Conservation (phyloP, 2,329 filamentous ascomycete genomes). For the Chaetomiaceae sp. region DNA sequence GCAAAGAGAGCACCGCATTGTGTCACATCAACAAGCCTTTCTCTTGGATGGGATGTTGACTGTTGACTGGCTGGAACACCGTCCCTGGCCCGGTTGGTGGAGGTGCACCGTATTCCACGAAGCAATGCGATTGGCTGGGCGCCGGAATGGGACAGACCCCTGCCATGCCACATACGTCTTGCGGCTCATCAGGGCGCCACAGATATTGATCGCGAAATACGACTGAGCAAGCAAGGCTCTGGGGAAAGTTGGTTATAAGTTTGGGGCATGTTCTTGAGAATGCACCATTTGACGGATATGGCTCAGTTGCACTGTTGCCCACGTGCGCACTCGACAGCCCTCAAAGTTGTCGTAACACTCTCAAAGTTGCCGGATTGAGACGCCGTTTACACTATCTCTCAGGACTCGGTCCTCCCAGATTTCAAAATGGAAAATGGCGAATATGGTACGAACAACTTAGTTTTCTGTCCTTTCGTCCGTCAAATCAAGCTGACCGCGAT, state of each 20-base stretch:
- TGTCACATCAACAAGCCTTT: not conserved
- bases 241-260: not conserved
- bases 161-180: no score
- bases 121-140: slow-evolving; percentile 15
- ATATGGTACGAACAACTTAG: slow-evolving; percentile 6
- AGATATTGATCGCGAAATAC: slow-evolving; percentile 16
- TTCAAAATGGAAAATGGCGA: slow-evolving; percentile 16
- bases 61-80: not conserved
- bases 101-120: slow-evolving; percentile 9
- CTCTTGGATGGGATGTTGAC: no score
- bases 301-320: not conserved
- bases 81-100: no score
- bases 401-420: slow-evolving; percentile 13
- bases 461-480: no score
- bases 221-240: not conserved
- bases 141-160: no score
- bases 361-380: not conserved
- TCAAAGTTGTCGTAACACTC: no score
- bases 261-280: not conserved
- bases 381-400: not conserved
- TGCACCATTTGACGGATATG: not conserved
- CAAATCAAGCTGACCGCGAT: no score
- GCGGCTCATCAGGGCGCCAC: not conserved
- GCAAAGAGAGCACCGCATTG: no score
- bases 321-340: not conserved